These are phyloP conservation scores for Detonula confervacea DNA, from an alignment of 352 stramenopile genomes.

Conservation along the genomic window DNA sequence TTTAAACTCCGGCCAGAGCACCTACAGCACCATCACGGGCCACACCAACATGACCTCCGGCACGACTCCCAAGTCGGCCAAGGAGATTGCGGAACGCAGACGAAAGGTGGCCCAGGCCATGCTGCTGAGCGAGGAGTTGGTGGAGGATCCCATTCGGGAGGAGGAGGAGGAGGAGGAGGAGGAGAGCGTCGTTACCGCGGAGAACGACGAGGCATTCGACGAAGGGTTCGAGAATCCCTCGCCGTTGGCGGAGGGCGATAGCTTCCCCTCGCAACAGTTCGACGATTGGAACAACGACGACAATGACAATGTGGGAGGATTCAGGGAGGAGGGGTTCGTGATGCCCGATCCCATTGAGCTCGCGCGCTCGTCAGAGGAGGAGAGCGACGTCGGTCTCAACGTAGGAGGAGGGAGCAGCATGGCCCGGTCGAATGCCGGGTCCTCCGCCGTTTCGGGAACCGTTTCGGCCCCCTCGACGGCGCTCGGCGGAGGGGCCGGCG, in stretches of 20 bases:
- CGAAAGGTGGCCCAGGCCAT: conserved; percentile 56
- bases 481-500: too few species aligned
- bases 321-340: not conserved
- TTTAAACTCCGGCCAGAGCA: too few species aligned
- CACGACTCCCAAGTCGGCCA: conserved; percentile 37
- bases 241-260: too few species aligned
- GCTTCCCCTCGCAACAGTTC: too few species aligned
- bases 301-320: not conserved
- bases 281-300: too few species aligned
- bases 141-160: conserved; percentile 47
- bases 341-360: conserved; percentile 12
- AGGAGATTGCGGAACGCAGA: conserved; percentile 48
- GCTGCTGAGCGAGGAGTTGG: conserved; percentile 57
- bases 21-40: not conserved
- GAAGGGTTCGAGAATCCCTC: not conserved
- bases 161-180: not conserved
- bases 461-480: too few species aligned
- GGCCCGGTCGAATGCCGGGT: too few species aligned
- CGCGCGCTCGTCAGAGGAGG: not conserved
- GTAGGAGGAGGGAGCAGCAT: not conserved
- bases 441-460: too few species aligned
- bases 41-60: not conserved
- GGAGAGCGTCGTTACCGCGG: not conserved
- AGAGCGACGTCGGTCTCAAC: not conserved
- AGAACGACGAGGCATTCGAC: conserved; percentile 1